phyloP scores from a whole-genome alignment of 768 basidiomycete genomes.

The Xerocomellus intermedius region DNA sequence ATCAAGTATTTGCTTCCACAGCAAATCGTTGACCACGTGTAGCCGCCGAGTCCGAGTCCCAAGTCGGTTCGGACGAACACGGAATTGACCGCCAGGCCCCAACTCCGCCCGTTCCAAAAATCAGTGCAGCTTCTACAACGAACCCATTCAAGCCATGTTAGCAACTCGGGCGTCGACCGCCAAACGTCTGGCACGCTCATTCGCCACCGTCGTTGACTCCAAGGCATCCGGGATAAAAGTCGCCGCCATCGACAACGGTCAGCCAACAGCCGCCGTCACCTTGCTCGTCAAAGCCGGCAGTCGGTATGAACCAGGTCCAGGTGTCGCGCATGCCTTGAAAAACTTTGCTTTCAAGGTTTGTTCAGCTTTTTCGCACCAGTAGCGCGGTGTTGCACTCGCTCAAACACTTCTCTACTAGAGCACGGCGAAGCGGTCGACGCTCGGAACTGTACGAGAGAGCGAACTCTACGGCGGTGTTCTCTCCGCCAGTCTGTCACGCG shows the following conservation, averaged over 20 bases:
- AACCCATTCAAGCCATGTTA: constrained; percentile 46
- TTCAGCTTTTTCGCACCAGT: not conserved
- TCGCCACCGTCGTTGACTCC: constrained; percentile 80
- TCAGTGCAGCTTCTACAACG: constrained; percentile 1
- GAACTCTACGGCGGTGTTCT: constrained; percentile 93
- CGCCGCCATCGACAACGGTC: constrained; percentile 77
- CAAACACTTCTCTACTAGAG: constrained; percentile 47
- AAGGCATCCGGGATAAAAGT: constrained; percentile 72
- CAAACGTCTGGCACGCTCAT: constrained; percentile 63
- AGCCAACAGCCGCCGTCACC: constrained; percentile 83
- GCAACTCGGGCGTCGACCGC: constrained; percentile 58
- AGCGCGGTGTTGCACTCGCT: not conserved
- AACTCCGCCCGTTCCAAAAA: constrained; percentile 29
- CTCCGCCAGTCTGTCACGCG: constrained; percentile 78
- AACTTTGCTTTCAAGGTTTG: constrained; percentile 99
- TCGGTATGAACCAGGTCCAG: constrained; percentile 83
- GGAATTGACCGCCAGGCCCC: constrained; percentile 21
- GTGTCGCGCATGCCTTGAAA: constrained; percentile 92
- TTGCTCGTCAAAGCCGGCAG: constrained; percentile 91
- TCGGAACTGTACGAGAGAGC: constrained; percentile 88
- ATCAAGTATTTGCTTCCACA: too few relatives aligned
- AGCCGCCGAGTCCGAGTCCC: too few relatives aligned
- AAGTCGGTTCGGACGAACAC: constrained; percentile 22
- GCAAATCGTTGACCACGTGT: too few relatives aligned
- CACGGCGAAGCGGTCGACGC: constrained; percentile 79